Evolutionary conservation across 2,329 filamentous ascomycete species (phyloP), one percentile per base, ranked within the genome.

Genomic region (Sporothrix phasma): DNA sequence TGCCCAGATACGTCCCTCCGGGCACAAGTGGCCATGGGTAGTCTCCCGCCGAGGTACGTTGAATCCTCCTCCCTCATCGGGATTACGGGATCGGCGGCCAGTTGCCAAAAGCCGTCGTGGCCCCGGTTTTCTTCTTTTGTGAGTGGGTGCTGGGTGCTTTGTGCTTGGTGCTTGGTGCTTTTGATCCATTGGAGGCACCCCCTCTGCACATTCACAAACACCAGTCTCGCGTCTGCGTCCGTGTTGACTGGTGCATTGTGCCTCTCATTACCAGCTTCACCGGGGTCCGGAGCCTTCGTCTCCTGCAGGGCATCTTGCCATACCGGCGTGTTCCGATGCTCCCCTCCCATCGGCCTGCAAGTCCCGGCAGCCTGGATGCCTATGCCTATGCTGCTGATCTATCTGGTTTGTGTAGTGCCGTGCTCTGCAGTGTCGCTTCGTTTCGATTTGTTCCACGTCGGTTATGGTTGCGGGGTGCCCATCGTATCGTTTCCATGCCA

Each of bases 41-140:
- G n/a, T n/a, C 31, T 54, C 19, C 29, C 29, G 17, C 26, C 41
- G 41, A 61, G 41, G 58, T 47, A 17, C 31, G 39, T 6, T 37
- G 51, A 17, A 47, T 39, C 43, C 45, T 61, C 59, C 45, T 61
- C 43, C 43, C 59, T 37, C 29, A 61, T 61, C 59, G 43, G 56
- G 39, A 59, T 45, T 59, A 59, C 56, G 56, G 56, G 56, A 59
- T 59, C 56, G 56, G 39, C 56, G 24, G 37, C 17, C 15, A 59
- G 26, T 56, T 56, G 51, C 51, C 51, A 37, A 39, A 56, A 56
- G 31, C 51, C 39, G 51, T 37, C 19, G 19, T 15, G 11, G 51
- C 54, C 54, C 54, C 37, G 54, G 37, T 59, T 59, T 47, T 43
- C 19, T 26, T 45, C 24, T 45, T 8, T 19, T 45, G 5, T 19